Evolutionary conservation across 2,329 filamentous ascomycete species (phyloP).

Genomic region (Colletotrichum spinosum): DNA sequence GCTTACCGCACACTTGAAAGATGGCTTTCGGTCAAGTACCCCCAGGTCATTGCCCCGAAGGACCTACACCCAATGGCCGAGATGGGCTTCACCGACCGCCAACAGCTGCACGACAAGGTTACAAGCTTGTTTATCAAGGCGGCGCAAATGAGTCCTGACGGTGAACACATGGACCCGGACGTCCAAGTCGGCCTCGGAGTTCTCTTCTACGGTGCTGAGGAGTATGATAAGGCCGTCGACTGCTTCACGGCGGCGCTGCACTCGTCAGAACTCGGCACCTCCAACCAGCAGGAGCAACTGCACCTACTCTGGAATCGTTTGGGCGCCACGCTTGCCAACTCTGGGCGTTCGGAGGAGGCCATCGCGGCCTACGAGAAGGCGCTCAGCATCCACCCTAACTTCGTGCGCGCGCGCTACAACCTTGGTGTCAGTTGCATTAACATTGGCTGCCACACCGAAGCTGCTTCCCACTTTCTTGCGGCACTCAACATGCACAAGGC

Average conservation of each 20-base stretch:
- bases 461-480: constrained; percentile 90
- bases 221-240: constrained; percentile 98
- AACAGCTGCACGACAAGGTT: constrained; percentile 89
- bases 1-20: constrained; percentile 96
- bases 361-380: constrained; percentile 97
- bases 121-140: constrained; percentile 92
- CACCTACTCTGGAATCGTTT: constrained; percentile 98
- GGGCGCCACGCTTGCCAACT: constrained; percentile 95
- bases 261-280: constrained; percentile 83
- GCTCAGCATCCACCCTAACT: constrained; percentile 90
- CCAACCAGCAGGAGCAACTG: constrained; percentile 86
- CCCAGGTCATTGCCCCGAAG: constrained; percentile 78
- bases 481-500: constrained; percentile 96
- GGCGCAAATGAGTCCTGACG: constrained; percentile 90
- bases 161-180: constrained; percentile 97
- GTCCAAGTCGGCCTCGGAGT: constrained; percentile 98
- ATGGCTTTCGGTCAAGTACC: constrained; percentile 97
- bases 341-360: constrained; percentile 91
- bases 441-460: constrained; percentile 93
- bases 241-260: constrained; percentile 95
- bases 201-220: constrained; percentile 96
- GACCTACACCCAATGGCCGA: constrained; percentile 82
- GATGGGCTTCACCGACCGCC: constrained; percentile 93
- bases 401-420: constrained; percentile 96
- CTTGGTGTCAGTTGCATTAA: constrained; percentile 97